Conservation (phyloP, 176 grass and related monocot species). For the Phoenix roebelenii region DNA sequence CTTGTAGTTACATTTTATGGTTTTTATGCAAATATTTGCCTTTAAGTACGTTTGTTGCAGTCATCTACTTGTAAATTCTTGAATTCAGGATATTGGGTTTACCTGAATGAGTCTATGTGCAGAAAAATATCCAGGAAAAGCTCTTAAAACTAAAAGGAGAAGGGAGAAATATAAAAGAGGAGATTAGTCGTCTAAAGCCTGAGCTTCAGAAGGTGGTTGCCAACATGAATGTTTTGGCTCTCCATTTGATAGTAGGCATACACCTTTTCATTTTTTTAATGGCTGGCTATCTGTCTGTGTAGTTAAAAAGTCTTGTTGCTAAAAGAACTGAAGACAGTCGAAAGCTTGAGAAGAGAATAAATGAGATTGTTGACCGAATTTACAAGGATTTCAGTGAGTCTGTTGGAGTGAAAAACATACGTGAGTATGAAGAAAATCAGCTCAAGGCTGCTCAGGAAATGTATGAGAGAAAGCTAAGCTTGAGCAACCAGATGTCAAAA, state of each 20-base stretch:
- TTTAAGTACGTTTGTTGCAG: no score
- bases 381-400: constrained; percentile 92
- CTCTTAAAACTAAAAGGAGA: constrained; percentile 61
- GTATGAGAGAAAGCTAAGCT: constrained; percentile 70
- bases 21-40: no score
- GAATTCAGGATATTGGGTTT: no score
- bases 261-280: constrained; percentile 19
- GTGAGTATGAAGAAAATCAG: constrained; percentile 96
- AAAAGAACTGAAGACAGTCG: constrained; percentile 59
- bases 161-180: constrained; percentile 58
- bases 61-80: no score
- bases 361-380: constrained; percentile 82
- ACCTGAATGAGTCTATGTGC: constrained; percentile 9
- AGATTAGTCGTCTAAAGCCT: constrained; percentile 64
- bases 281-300: constrained; percentile 19
- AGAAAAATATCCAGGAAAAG: constrained; percentile 73
- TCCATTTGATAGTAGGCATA: constrained; percentile 6
- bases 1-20: no score
- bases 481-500: constrained; percentile 94
- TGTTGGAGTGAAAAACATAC: constrained; percentile 92
- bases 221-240: constrained; percentile 2
- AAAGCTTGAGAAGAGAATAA: constrained; percentile 92
- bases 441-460: constrained; percentile 76
- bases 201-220: constrained; percentile 54
- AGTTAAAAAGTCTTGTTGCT: constrained; percentile 54